Evolutionary conservation across 208 protist species (phyloP).

Genomic region (Leishmania braziliensis): DNA sequence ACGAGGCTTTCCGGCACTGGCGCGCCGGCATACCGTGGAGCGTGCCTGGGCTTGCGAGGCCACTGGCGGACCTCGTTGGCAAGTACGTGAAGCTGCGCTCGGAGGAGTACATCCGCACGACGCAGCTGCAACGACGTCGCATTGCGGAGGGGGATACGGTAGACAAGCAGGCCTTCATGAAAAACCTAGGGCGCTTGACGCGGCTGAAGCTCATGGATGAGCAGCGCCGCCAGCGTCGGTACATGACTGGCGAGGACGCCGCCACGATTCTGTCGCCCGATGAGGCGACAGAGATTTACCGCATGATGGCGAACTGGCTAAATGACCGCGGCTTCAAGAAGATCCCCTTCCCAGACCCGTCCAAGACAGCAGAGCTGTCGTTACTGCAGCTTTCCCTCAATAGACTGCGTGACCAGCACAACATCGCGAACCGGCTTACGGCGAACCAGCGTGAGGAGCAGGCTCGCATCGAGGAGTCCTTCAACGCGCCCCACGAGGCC

Average conservation of each 20-base stretch:
- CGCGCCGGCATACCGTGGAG: conserved; percentile 99
- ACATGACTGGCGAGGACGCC: conserved; percentile 98
- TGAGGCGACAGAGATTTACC: conserved; percentile 99
- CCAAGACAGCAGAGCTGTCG: conserved; percentile 99
- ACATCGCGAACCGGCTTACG: conserved; percentile 98
- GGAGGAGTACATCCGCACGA: conserved; percentile 99
- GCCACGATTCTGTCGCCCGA: conserved; percentile 89
- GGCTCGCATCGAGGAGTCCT: conserved; percentile 99
- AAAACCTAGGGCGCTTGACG: conserved; percentile 99
- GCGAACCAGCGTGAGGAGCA: conserved; percentile 99
- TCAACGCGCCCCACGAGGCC: conserved; percentile 99
- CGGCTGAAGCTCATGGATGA: conserved; percentile 99
- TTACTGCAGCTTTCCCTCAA: conserved; percentile 99
- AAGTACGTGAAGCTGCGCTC: conserved; percentile 99
- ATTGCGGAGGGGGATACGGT: conserved; percentile 99
- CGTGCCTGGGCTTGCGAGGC: conserved; percentile 97
- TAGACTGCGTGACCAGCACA: conserved; percentile 99
- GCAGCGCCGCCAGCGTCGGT: conserved; percentile 98
- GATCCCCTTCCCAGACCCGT: conserved; percentile 99
- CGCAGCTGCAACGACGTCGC: conserved; percentile 99
- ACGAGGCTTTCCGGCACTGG: conserved; percentile 99
- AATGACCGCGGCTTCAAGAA: conserved; percentile 99
- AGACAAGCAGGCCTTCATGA: conserved; percentile 99
- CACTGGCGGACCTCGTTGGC: conserved; percentile 99
- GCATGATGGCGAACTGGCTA: conserved; percentile 99